Evolutionary conservation across 805 yeast species (phyloP).

Genomic region (Ogataea neopini): DNA sequence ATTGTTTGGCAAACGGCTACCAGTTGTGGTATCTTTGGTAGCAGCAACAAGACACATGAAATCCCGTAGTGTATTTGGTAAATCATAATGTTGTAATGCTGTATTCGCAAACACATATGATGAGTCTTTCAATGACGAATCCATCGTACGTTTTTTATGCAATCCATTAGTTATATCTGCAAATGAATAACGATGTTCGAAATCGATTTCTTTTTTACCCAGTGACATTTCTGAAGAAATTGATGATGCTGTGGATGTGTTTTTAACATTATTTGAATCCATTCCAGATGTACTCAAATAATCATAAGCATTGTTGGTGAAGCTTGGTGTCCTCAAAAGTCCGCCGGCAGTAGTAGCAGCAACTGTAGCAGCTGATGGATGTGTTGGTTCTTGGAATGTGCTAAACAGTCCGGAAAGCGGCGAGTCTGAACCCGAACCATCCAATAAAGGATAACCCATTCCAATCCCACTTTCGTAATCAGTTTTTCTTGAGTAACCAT

Average conservation of each 20-base stretch:
- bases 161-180: conserved; percentile 13
- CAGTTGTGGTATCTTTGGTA: conserved; percentile 21
- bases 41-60: conserved; percentile 42
- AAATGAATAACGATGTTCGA: conserved; percentile 28
- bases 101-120: conserved; percentile 11
- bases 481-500: conserved; percentile 21
- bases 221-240: conserved; percentile 23
- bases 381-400: conserved; percentile 20
- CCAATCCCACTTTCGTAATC: conserved; percentile 13
- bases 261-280: neutral
- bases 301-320: conserved; percentile 9
- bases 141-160: conserved; percentile 8
- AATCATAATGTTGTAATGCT: conserved; percentile 26
- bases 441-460: conserved; percentile 17
- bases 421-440: conserved; percentile 16
- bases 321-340: conserved; percentile 20
- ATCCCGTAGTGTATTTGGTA: conserved; percentile 39
- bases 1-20: conserved; percentile 25
- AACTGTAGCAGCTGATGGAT: neutral
- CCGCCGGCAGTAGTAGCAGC: neutral
- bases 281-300: neutral
- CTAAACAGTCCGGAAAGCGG: conserved; percentile 26
- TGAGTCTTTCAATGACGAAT: conserved; percentile 12
- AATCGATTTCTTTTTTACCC: conserved; percentile 23
- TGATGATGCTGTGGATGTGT: conserved; percentile 19